Percentiles rank a stretch among this genome's conserved stretches.
Evolutionary conservation across 73 alveolate genomes (phyloP).

Genomic region (Tetrahymena elliotti): DNA sequence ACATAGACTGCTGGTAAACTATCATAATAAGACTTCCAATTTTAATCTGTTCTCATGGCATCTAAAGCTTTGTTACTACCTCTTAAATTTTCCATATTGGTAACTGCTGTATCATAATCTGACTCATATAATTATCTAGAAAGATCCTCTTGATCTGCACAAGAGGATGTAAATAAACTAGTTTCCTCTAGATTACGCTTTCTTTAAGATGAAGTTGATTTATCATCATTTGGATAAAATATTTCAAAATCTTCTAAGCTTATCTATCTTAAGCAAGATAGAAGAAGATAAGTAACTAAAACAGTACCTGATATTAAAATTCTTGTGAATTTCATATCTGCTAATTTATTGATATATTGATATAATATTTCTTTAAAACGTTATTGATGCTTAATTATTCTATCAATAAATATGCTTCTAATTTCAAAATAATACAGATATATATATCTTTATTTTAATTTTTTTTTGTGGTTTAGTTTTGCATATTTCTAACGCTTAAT

Average conservation of each 20-base stretch:
- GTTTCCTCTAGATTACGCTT: not conserved
- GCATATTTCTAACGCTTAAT: not conserved
- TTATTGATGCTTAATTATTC: not conserved
- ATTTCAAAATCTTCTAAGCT: not conserved
- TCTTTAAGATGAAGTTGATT: not conserved
- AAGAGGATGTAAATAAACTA: not conserved
- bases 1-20: not conserved
- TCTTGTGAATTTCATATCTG: not conserved
- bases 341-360: not conserved
- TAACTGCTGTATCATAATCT: not conserved
- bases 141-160: not conserved
- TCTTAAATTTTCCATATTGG: not conserved
- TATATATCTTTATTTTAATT: not conserved
- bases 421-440: not conserved
- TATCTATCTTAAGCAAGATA: not conserved
- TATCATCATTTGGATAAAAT: not conserved
- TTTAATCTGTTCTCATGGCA: not conserved
- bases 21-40: not conserved
- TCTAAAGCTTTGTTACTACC: not conserved
- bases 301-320: not conserved
- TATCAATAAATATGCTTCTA: not conserved
- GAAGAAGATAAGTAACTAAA: not conserved
- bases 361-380: not conserved
- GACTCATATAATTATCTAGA: not conserved
- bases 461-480: not conserved